Evolutionary conservation across 306 rosid genomes (phyloP).

Genomic region (Vigna nakashimae): DNA sequence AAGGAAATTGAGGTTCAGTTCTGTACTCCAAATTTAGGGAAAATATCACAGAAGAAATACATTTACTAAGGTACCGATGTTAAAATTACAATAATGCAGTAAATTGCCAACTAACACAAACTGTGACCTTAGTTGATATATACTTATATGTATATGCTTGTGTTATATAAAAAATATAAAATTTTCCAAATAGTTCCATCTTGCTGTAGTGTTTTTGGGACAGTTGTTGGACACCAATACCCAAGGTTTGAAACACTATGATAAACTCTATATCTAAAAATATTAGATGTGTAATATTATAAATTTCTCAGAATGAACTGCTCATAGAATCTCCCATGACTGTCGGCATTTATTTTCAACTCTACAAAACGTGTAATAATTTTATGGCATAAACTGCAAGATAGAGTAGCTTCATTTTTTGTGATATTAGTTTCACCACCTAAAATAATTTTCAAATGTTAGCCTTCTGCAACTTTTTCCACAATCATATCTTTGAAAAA

Average conservation of each 20-base stretch:
- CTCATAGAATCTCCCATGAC: background rate
- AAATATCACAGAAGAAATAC: constrained; percentile 30
- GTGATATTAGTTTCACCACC: constrained; percentile 31
- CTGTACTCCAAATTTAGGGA: constrained; percentile 24
- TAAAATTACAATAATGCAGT: constrained; percentile 12
- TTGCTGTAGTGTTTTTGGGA: too few species aligned
- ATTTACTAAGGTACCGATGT: background rate
- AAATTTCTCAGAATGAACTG: background rate
- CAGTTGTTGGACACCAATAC: too few species aligned
- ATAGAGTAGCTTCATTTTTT: background rate
- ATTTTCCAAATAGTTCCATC: too few species aligned
- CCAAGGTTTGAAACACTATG: too few species aligned
- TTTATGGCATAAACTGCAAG: background rate
- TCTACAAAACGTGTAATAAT: background rate
- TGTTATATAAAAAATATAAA: too few species aligned
- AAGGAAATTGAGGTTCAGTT: constrained; percentile 17
- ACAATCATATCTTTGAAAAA: background rate
- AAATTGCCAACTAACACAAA: constrained; percentile 18
- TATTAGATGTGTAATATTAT: background rate
- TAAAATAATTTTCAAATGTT: constrained; percentile 7
- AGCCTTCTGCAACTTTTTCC: constrained; percentile 21
- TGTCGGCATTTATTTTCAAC: constrained; percentile 10
- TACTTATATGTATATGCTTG: too few species aligned
- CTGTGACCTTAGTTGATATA: background rate
- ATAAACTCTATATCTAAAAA: background rate